These are phyloP conservation scores for Pseudofabraea citricarpa DNA, from an alignment of 2,329 filamentous ascomycete species.

Conservation along the genomic window DNA sequence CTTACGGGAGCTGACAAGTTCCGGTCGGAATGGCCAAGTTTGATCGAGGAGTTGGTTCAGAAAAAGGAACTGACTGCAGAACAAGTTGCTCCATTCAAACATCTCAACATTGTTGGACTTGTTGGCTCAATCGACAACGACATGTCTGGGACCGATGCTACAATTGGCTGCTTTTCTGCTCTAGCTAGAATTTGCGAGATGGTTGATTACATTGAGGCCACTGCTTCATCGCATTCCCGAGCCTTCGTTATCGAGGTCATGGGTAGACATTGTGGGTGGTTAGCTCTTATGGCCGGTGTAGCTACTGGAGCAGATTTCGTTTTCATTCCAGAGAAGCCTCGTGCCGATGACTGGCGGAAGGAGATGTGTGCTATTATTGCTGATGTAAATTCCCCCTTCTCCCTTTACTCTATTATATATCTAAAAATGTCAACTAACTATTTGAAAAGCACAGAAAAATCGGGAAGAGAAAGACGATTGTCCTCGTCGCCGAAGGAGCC, in stretches of 20 bases:
- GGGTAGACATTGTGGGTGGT: constrained; percentile 96
- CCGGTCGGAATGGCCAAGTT: constrained; percentile 82
- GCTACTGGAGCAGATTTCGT: constrained; percentile 94
- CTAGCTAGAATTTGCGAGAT: constrained; percentile 90
- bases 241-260: constrained; percentile 98
- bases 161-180: constrained; percentile 94
- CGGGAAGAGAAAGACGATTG: constrained; percentile 96
- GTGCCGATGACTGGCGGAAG: constrained; percentile 79
- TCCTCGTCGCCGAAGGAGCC: constrained; percentile 94
- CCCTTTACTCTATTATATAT: not conserved
- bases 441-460: constrained; percentile 68
- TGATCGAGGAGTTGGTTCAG: constrained; percentile 78
- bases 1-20: constrained; percentile 95
- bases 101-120: constrained; percentile 93
- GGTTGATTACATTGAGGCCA: constrained; percentile 95
- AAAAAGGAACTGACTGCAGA: constrained; percentile 65
- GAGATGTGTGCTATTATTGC: constrained; percentile 79
- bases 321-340: constrained; percentile 93
- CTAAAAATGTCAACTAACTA: constrained; percentile 18
- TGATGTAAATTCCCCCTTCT: constrained; percentile 44
- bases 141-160: constrained; percentile 93
- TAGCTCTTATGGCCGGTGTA: constrained; percentile 93
- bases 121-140: constrained; percentile 99
- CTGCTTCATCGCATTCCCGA: constrained; percentile 86
- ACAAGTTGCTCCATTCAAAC: constrained; percentile 71